phyloP scores from a whole-genome alignment of 2,329 filamentous ascomycete species.

The Hymenoscyphus fructigenus region DNA sequence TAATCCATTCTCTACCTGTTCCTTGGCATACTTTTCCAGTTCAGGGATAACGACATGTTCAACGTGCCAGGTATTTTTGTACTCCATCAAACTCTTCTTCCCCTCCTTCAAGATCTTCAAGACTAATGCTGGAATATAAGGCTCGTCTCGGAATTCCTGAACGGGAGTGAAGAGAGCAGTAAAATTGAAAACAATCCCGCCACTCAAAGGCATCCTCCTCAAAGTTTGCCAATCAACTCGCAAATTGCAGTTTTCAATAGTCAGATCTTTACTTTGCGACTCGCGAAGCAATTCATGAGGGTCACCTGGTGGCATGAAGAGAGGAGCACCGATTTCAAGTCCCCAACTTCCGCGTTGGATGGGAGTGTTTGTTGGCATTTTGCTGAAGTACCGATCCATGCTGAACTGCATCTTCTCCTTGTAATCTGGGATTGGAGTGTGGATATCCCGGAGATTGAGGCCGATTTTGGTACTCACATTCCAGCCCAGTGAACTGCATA shows the following conservation, averaged over 20 bases:
- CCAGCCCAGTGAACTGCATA: constrained; percentile 82
- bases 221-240: constrained; percentile 89
- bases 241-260: constrained; percentile 60
- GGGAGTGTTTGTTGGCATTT: constrained; percentile 69
- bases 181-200: constrained; percentile 81
- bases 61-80: constrained; percentile 80
- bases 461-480: constrained; percentile 74
- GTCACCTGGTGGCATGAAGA: constrained; percentile 72
- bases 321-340: constrained; percentile 70
- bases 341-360: constrained; percentile 87
- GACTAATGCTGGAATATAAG: constrained; percentile 68
- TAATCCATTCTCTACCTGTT: constrained; percentile 64
- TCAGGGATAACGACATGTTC: constrained; percentile 69
- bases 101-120: constrained; percentile 69
- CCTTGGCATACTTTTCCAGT: constrained; percentile 60
- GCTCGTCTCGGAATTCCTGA: constrained; percentile 66
- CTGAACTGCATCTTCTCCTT: constrained; percentile 85
- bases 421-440: constrained; percentile 75
- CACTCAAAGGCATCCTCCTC: constrained; percentile 73
- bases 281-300: constrained; percentile 61
- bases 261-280: constrained; percentile 56
- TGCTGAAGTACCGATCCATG: constrained; percentile 82
- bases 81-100: constrained; percentile 70
- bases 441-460: constrained; percentile 67
- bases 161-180: constrained; percentile 81